These are phyloP conservation scores for Cenchrus purpureus DNA, from an alignment of 176 grass and related monocot species.

Conservation along the genomic window DNA sequence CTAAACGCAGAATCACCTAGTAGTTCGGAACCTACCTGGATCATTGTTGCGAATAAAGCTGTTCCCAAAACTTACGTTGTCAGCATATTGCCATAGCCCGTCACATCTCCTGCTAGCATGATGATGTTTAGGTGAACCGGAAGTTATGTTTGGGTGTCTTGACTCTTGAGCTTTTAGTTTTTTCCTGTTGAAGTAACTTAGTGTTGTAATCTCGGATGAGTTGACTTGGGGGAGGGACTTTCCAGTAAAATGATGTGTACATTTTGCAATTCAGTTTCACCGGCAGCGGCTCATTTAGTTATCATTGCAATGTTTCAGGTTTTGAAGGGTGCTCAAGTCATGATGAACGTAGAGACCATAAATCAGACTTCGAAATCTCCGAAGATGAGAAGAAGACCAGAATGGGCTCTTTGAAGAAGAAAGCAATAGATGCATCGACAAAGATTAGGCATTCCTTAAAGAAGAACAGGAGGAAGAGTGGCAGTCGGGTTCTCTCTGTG, in stretches of 20 bases:
- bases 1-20: no score
- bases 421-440: conserved; percentile 85
- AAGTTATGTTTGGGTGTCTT: conserved; percentile 12
- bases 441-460: conserved; percentile 91
- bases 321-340: conserved; percentile 79
- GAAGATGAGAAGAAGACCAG: conserved; percentile 93
- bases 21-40: not conserved
- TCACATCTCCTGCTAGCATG: not conserved
- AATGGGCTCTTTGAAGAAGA: conserved; percentile 94
- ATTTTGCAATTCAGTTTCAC: not conserved
- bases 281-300: not conserved
- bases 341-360: conserved; percentile 72
- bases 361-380: conserved; percentile 85
- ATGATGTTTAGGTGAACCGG: conserved; percentile 10
- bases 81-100: not conserved
- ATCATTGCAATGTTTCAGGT: conserved; percentile 42
- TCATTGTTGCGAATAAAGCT: not conserved
- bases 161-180: not conserved
- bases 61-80: conserved; percentile 2
- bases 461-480: conserved; percentile 77
- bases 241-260: not conserved
- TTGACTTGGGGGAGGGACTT: not conserved
- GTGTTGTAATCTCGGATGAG: not conserved
- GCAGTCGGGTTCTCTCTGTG: conserved; percentile 75
- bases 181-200: not conserved